Evolutionary conservation across 768 basidiomycete genomes (phyloP).

Genomic region (Trametes maxima): DNA sequence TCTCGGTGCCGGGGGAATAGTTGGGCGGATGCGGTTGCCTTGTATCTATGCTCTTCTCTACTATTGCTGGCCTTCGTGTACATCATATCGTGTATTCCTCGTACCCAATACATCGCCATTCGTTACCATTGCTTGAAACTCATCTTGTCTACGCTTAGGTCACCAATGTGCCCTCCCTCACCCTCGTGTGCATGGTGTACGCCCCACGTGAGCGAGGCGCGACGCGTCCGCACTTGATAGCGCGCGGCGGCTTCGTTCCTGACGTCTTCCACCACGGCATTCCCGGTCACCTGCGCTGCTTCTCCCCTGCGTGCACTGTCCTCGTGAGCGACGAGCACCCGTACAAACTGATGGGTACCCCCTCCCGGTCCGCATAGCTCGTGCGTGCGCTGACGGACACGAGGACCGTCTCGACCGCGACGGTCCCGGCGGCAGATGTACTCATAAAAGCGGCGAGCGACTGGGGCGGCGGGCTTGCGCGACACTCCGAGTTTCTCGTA

Average conservation of each 20-base stretch:
- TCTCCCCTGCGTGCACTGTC: neutral
- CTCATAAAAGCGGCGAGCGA: constrained; percentile 11
- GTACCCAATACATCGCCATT: neutral
- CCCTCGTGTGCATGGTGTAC: constrained; percentile 2
- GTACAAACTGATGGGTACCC: constrained; percentile 10
- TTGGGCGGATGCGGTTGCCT: neutral
- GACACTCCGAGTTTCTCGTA: neutral
- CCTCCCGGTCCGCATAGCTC: constrained; percentile 13
- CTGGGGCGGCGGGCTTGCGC: neutral
- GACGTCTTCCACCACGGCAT: constrained; percentile 10
- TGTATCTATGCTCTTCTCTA: constrained; percentile 16
- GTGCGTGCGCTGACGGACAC: constrained; percentile 3
- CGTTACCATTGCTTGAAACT: neutral
- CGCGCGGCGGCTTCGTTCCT: neutral
- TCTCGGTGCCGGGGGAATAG: neutral
- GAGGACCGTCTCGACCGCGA: constrained; percentile 1
- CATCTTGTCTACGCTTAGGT: neutral
- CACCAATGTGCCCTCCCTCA: neutral
- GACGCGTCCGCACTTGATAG: constrained; percentile 17
- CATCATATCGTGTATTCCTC: constrained; percentile 1
- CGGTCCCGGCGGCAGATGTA: constrained; percentile 2
- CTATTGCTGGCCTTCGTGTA: neutral
- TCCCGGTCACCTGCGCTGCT: constrained; percentile 16
- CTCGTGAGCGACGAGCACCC: constrained; percentile 8
- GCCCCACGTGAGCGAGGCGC: constrained; percentile 10